phyloP scores from a whole-genome alignment of 1,139 yeast genomes.

The Fermentozyma sake region DNA sequence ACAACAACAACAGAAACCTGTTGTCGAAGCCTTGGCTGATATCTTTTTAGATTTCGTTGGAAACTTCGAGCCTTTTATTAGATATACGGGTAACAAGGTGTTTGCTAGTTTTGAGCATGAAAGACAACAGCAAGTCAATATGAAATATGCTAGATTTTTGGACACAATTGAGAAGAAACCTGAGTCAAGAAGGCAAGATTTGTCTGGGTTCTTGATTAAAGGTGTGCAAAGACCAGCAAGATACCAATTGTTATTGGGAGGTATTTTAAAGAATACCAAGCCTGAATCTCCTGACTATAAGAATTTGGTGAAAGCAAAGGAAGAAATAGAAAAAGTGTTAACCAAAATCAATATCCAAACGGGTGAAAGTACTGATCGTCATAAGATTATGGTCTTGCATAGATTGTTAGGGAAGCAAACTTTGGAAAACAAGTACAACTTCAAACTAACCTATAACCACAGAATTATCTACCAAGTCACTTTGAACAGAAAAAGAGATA shows the following conservation, averaged over 20 bases:
- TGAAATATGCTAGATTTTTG: slow-evolving; percentile 85
- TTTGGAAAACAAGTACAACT: slow-evolving; percentile 49
- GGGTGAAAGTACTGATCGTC: slow-evolving; percentile 92
- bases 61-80: slow-evolving; percentile 84
- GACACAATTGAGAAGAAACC: slow-evolving; percentile 89
- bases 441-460: slow-evolving; percentile 78
- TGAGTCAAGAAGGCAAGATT: slow-evolving; percentile 85
- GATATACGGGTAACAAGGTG: slow-evolving; percentile 93
- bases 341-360: slow-evolving; percentile 83
- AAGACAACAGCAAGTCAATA: slow-evolving; percentile 86
- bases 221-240: slow-evolving; percentile 96
- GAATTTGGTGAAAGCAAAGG: slow-evolving; percentile 68
- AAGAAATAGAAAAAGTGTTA: slow-evolving; percentile 70
- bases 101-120: slow-evolving; percentile 96
- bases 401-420: slow-evolving; percentile 79
- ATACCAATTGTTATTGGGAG: slow-evolving; percentile 79
- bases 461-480: slow-evolving; percentile 79
- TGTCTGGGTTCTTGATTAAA: slow-evolving; percentile 88
- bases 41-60: slow-evolving; percentile 80
- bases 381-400: slow-evolving; percentile 81
- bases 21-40: slow-evolving; percentile 83
- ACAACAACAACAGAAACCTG: slow-evolving; percentile 79
- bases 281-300: slow-evolving; percentile 73
- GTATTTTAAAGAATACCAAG: slow-evolving; percentile 76
- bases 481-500: slow-evolving; percentile 61